These are phyloP conservation scores for Bombardia bombarda DNA, from an alignment of 495 filamentous ascomycete genomes.

Conservation along the genomic window DNA sequence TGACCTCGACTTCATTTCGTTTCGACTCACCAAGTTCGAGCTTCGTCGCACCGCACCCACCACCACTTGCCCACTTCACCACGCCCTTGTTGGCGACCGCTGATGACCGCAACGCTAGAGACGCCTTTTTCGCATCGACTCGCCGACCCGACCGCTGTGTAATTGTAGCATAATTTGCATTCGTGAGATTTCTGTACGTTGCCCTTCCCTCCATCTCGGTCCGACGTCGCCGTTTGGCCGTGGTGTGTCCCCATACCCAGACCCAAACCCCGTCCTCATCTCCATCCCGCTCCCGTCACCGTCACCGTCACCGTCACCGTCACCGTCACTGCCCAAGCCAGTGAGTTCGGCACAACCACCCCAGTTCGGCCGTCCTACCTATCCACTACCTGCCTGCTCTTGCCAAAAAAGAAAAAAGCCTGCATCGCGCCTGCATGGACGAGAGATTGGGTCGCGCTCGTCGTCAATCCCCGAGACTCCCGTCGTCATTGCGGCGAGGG, in stretches of 20 bases:
- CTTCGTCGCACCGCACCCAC: constrained; percentile 1
- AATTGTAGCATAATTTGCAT: constrained; percentile 23
- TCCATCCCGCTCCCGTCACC: not conserved
- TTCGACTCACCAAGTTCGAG: constrained; percentile 4
- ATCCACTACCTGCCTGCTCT: not conserved
- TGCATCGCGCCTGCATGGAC: not conserved
- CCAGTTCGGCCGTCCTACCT: not conserved
- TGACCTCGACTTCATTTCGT: constrained; percentile 13
- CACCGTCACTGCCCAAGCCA: not conserved
- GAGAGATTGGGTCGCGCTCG: not conserved
- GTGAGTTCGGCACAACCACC: not conserved
- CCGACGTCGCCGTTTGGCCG: not conserved
- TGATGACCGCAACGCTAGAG: constrained; percentile 4
- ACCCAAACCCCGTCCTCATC: not conserved
- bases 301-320: not conserved
- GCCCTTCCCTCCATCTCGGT: not conserved
- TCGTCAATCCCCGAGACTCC: too few relatives aligned
- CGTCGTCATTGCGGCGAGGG: too few relatives aligned
- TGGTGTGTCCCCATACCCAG: not conserved
- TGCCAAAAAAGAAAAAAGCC: not conserved
- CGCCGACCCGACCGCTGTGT: constrained; percentile 10
- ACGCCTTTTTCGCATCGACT: constrained; percentile 5
- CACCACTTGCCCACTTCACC: constrained; percentile 1
- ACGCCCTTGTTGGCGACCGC: not conserved
- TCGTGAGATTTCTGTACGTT: constrained; percentile 18